Evolutionary conservation across 2,329 filamentous ascomycete species (phyloP).

Genomic region (Sclerotinia spermophila): DNA sequence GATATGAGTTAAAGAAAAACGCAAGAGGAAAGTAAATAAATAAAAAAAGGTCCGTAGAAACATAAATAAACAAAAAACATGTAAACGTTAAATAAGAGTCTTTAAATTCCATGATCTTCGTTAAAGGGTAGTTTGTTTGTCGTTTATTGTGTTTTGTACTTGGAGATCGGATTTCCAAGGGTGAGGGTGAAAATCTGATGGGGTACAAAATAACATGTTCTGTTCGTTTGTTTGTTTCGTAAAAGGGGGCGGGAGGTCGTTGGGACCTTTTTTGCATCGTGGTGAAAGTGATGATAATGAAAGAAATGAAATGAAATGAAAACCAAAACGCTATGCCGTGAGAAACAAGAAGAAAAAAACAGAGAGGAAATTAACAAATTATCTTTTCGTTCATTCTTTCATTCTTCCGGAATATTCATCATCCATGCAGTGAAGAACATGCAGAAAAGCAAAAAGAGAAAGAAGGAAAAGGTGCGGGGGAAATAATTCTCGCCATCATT

Average conservation of each 20-base stretch:
- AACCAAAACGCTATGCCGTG: conserved; percentile 7
- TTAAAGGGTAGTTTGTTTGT: conserved; percentile 22
- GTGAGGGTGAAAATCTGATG: no score
- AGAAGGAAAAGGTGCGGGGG: not conserved
- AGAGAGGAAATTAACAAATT: not conserved
- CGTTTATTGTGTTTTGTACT: no score
- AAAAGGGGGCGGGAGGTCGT: not conserved
- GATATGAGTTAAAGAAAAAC: no score
- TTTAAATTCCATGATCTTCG: conserved; percentile 31
- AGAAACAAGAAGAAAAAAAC: not conserved
- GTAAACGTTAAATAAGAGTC: conserved; percentile 6
- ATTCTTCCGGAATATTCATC: no score
- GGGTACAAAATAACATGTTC: no score
- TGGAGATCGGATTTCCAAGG: no score
- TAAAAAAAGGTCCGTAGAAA: conserved; percentile 19
- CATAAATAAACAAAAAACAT: conserved; percentile 29
- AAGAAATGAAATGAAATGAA: not conserved
- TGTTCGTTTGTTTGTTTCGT: conserved; percentile 22
- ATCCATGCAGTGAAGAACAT: no score
- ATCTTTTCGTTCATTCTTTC: not conserved
- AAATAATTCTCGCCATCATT: not conserved
- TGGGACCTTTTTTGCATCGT: not conserved
- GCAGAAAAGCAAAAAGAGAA: not conserved
- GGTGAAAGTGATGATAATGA: not conserved
- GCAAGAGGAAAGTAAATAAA: not conserved